Evolutionary conservation across 495 filamentous ascomycete species (phyloP).

Genomic region (Penicillium atrosanguineum): DNA sequence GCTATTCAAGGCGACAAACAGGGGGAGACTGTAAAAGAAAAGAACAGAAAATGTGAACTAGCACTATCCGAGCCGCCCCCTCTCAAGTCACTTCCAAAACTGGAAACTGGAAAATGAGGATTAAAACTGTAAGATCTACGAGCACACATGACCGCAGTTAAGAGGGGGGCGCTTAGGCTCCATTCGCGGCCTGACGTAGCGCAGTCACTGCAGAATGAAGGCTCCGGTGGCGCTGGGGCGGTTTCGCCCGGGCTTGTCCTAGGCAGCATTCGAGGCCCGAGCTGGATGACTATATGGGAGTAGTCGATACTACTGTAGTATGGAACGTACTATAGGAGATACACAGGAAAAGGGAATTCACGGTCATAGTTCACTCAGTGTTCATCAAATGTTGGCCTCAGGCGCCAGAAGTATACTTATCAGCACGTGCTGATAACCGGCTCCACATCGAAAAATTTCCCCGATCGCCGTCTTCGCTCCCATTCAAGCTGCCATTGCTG

Average conservation of each 20-base stretch:
- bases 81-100: not conserved
- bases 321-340: not conserved
- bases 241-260: not conserved
- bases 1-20: not conserved
- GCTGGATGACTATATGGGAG: not conserved
- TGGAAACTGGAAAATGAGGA: not conserved
- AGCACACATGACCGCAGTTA: slow-evolving; percentile 40
- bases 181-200: slow-evolving; percentile 19
- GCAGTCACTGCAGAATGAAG: not conserved
- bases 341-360: not conserved
- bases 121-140: not conserved
- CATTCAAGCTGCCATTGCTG: slow-evolving; percentile 31
- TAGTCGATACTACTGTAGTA: not conserved
- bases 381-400: not conserved
- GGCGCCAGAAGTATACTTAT: slow-evolving; percentile 21
- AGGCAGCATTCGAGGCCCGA: not conserved
- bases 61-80: not conserved
- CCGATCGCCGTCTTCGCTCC: slow-evolving; percentile 25
- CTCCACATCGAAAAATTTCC: slow-evolving; percentile 52
- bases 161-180: slow-evolving; percentile 39
- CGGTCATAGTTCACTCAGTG: not conserved
- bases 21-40: slow-evolving; percentile 11
- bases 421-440: slow-evolving; percentile 49
- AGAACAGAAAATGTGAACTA: not conserved
- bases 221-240: slow-evolving; percentile 1